Base-by-base conservation (phyloP, 352 stramenopile species). In the Pythium utonaiense region DNA sequence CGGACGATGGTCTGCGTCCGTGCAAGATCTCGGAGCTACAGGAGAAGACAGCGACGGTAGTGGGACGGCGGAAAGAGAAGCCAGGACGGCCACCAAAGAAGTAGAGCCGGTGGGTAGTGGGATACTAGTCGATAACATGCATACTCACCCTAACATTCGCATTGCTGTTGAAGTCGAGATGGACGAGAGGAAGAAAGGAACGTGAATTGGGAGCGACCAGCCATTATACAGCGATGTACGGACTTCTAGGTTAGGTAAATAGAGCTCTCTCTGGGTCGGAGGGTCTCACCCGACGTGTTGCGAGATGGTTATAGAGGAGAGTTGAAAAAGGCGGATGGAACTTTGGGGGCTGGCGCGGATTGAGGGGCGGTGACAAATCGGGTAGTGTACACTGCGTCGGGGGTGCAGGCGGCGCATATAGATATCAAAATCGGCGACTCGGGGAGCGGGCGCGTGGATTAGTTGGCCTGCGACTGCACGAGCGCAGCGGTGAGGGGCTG, bases 1-100 rank as follows among this genome's bases (percentile, higher is more conserved):
- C 68, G n/a, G 79, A 93, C 25, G 83, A 91, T 42, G 70, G 73
- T 22, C 48, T 91, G 25, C 73, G 80, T 17, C 80, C 80, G 16
- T 88, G 70, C 66, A 89, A 80, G 66, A 90, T 93, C 53, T 66
- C 80, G 1, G 83, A 93, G 36, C 82, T 93, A n/a, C 81, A 91
- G 54, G 81, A 93, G 62, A 89, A 85, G 57, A 89, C 83, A 13
- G 83, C 80, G 0, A 70, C 83, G 1, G 73, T 78, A 0, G 80
- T 92, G 21, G 77, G 77, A 3, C 48, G 77, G 19, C 67, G 83
- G 42, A 90, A 90, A 62, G 83, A 92, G 50, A 92, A 90, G 42
- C 79, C 86, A 40, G 33, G 27, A 36, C 56, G 63, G 5, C 63
- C 56, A 19, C 25, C 57, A 6, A 70, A 70, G 44, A 70, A 70